Conservation (phyloP, 2,329 filamentous ascomycete genomes). For the Talaromyces amestolkiae region DNA sequence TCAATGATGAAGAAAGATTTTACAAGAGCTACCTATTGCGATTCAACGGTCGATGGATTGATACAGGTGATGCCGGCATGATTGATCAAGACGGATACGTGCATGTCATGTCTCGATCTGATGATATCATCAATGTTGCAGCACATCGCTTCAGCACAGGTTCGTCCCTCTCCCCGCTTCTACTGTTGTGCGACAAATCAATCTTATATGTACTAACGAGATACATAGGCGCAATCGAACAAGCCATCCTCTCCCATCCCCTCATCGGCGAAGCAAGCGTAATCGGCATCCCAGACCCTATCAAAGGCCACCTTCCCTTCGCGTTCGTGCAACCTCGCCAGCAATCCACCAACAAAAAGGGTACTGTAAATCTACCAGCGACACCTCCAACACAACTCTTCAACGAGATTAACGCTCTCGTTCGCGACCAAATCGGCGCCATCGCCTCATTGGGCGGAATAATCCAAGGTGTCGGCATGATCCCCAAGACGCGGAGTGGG, state of each 20-base stretch:
- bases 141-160: constrained; percentile 87
- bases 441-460: constrained; percentile 85
- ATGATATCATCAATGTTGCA: constrained; percentile 95
- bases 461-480: constrained; percentile 79
- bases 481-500: constrained; percentile 87
- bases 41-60: constrained; percentile 78
- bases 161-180: constrained; percentile 39
- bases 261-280: constrained; percentile 80
- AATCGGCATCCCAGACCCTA: constrained; percentile 75
- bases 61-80: constrained; percentile 87
- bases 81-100: constrained; percentile 71
- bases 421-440: constrained; percentile 78
- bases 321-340: constrained; percentile 69
- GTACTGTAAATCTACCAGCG: constrained; percentile 38
- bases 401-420: constrained; percentile 48
- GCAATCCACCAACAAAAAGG: constrained; percentile 43
- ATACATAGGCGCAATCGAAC: constrained; percentile 74
- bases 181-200: not conserved
- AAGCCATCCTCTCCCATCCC: constrained; percentile 80
- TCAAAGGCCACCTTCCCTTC: constrained; percentile 91
- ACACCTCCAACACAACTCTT: constrained; percentile 46
- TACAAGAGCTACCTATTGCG: constrained; percentile 80
- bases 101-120: constrained; percentile 63
- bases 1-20: constrained; percentile 81
- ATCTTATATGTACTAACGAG: not conserved